Conservation (phyloP, 2,329 filamentous ascomycete species). For the Huntiella moniliformis region DNA sequence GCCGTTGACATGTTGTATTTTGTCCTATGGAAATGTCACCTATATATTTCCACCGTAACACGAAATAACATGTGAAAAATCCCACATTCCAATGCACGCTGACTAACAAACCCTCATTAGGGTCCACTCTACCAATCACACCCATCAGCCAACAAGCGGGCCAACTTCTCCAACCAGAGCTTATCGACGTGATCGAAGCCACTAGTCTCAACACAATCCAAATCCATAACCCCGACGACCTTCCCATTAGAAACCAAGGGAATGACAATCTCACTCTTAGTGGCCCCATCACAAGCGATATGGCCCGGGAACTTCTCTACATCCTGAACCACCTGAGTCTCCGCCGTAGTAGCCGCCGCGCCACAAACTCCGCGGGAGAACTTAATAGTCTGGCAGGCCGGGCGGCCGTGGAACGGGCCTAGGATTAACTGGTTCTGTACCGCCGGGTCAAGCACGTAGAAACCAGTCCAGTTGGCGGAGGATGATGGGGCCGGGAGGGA, state of each 20-base stretch:
- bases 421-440: conserved; percentile 41
- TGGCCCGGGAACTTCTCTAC: conserved; percentile 61
- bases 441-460: conserved; percentile 45
- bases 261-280: conserved; percentile 65
- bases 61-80: too few species aligned
- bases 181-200: conserved; percentile 55
- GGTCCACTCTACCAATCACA: conserved; percentile 39
- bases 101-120: neutral
- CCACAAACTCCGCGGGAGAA: conserved; percentile 64
- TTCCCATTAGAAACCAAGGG: conserved; percentile 37
- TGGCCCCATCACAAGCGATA: conserved; percentile 63
- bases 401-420: conserved; percentile 63
- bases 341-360: conserved; percentile 37
- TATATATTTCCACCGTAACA: too few species aligned
- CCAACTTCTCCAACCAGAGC: conserved; percentile 46
- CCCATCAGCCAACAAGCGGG: conserved; percentile 34
- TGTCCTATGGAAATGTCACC: too few species aligned
- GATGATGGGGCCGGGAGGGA: conserved; percentile 47
- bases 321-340: conserved; percentile 49
- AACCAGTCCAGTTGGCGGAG: conserved; percentile 65
- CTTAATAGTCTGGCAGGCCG: conserved; percentile 59
- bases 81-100: too few species aligned
- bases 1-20: too few species aligned
- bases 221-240: conserved; percentile 58
- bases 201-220: conserved; percentile 49